Evolutionary conservation across 495 filamentous ascomycete genomes (phyloP).

Genomic region (Xylaria sp.): DNA sequence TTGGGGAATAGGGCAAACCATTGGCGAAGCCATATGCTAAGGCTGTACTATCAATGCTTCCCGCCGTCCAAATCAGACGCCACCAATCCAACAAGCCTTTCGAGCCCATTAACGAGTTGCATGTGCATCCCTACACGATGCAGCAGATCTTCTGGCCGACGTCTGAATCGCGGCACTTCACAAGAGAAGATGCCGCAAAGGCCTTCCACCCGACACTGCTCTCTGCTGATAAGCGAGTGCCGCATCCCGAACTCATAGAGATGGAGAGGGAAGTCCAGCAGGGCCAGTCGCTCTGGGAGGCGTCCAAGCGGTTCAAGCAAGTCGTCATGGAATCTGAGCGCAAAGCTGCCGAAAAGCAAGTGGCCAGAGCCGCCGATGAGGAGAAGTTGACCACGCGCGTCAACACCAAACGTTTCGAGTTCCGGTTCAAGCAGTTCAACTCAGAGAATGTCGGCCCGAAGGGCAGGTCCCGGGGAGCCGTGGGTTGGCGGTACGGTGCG

Average conservation of each 20-base stretch:
- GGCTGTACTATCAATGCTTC: constrained; percentile 83
- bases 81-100: constrained; percentile 52
- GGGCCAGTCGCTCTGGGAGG: constrained; percentile 40
- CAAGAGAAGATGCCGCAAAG: constrained; percentile 84
- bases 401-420: constrained; percentile 69
- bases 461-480: constrained; percentile 59
- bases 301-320: constrained; percentile 48
- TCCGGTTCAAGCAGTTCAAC: constrained; percentile 73
- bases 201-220: constrained; percentile 77
- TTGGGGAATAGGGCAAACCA: constrained; percentile 68
- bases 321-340: constrained; percentile 45
- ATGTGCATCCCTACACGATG: constrained; percentile 77
- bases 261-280: constrained; percentile 60
- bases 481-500: constrained; percentile 66
- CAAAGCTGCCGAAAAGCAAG: constrained; percentile 45
- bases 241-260: constrained; percentile 82
- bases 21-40: constrained; percentile 77
- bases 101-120: constrained; percentile 92
- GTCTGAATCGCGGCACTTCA: constrained; percentile 89
- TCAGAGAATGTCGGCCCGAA: constrained; percentile 53
- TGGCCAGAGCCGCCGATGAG: constrained; percentile 48
- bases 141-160: constrained; percentile 89
- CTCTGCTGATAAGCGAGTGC: constrained; percentile 84
- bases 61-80: constrained; percentile 47
- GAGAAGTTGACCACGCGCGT: constrained; percentile 56